phyloP scores from a whole-genome alignment of 345 rosid species.

The Eucalyptus pauciflora region DNA sequence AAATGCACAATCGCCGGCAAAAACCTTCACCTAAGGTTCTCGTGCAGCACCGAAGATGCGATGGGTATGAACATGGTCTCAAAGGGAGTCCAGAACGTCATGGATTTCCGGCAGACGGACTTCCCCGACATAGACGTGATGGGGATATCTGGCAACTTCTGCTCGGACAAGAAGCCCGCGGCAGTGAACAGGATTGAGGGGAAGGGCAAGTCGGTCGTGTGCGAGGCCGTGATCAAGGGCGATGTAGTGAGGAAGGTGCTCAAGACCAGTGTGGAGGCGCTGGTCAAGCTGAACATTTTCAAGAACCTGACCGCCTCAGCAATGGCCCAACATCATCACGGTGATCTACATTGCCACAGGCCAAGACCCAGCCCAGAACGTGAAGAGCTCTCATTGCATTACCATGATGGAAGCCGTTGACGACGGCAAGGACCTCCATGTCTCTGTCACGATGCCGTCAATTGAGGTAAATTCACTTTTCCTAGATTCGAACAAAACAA shows the following conservation, averaged over 20 bases:
- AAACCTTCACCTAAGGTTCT: constrained; percentile 16
- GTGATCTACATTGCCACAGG: neutral
- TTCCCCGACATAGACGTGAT: constrained; percentile 24
- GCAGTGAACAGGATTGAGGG: neutral
- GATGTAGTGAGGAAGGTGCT: neutral
- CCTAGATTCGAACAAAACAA: neutral
- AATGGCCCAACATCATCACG: neutral
- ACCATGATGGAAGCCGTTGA: neutral
- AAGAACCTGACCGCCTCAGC: neutral
- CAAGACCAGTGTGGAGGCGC: neutral
- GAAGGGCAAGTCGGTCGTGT: neutral
- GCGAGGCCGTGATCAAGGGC: neutral
- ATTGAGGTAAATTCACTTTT: neutral
- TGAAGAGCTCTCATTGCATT: neutral
- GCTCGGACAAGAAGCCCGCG: neutral
- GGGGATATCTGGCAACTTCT: constrained; percentile 22
- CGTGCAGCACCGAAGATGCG: constrained; percentile 23
- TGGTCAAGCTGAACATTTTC: neutral
- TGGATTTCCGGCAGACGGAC: constrained; percentile 15
- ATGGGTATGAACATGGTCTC: constrained; percentile 41
- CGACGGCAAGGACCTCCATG: neutral
- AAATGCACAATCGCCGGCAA: constrained; percentile 14
- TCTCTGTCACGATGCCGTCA: neutral
- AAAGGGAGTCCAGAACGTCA: constrained; percentile 24
- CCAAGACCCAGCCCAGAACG: neutral